Evolutionary conservation across 768 basidiomycete genomes (phyloP).

Genomic region (Boletus rubescentipes): DNA sequence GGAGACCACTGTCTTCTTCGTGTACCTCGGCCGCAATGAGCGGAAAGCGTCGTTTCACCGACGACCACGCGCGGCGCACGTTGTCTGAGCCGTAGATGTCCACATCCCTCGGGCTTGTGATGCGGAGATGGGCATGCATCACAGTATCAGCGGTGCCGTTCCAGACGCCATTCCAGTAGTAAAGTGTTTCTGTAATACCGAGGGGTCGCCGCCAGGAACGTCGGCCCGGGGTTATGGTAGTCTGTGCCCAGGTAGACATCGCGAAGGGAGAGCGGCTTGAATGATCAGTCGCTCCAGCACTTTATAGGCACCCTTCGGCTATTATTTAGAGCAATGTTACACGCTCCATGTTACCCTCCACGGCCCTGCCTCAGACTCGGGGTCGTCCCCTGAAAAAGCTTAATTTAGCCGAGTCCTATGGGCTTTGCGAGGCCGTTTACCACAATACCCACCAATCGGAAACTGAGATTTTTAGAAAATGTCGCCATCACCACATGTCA

Average conservation of each 20-base stretch:
- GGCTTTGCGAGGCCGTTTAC: no score
- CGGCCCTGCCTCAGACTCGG: no score
- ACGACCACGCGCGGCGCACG: slow-evolving; percentile 42
- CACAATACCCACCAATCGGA: no score
- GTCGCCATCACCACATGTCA: no score
- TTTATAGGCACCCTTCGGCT: background rate
- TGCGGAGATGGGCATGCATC: slow-evolving; percentile 35
- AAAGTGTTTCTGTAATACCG: slow-evolving; percentile 39
- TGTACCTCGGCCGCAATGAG: slow-evolving; percentile 36
- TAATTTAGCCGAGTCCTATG: no score
- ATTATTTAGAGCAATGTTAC: no score
- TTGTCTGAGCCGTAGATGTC: slow-evolving; percentile 29
- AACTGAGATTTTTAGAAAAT: no score
- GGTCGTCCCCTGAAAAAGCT: no score
- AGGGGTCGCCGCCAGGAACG: slow-evolving; percentile 19
- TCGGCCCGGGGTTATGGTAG: background rate
- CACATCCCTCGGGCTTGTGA: background rate
- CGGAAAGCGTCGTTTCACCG: slow-evolving; percentile 48
- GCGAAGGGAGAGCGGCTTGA: background rate
- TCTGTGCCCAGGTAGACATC: slow-evolving; percentile 2
- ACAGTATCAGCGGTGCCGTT: slow-evolving; percentile 45
- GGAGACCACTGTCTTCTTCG: slow-evolving; percentile 18
- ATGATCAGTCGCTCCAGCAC: background rate
- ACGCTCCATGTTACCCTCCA: no score
- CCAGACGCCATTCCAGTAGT: slow-evolving; percentile 35